Evolutionary conservation across 257 asterid genomes (phyloP).

Genomic region (Primulina eburnea): DNA sequence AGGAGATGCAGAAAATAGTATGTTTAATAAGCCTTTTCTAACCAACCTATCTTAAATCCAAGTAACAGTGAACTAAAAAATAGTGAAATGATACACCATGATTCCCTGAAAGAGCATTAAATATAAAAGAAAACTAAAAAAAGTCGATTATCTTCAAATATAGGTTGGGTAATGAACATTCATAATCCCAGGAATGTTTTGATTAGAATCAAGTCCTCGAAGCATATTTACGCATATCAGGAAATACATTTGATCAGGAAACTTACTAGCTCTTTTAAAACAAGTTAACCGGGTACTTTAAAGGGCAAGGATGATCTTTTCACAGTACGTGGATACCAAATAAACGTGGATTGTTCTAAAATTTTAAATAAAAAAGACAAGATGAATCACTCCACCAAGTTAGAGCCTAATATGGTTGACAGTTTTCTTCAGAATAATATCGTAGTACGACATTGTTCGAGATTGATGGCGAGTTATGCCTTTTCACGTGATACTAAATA

Average conservation of each 20-base stretch:
- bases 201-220: background rate
- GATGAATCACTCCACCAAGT: background rate
- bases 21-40: background rate
- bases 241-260: background rate
- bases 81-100: background rate
- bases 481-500: background rate
- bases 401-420: background rate
- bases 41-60: background rate
- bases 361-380: background rate
- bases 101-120: background rate
- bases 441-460: background rate
- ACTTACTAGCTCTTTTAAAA: background rate
- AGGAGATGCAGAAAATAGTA: background rate
- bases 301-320: background rate
- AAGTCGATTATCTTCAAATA: background rate
- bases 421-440: background rate
- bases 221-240: background rate
- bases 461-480: background rate
- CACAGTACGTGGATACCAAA: background rate
- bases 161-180: background rate
- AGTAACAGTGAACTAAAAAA: background rate
- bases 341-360: background rate
- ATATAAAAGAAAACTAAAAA: conserved; percentile 3
- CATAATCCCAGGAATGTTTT: conserved; percentile 5
- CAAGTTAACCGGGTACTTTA: background rate